Percentiles rank a stretch among this genome's conserved stretches.
Conservation (phyloP, 257 asterid species). For the Haberlea rhodopensis region DNA sequence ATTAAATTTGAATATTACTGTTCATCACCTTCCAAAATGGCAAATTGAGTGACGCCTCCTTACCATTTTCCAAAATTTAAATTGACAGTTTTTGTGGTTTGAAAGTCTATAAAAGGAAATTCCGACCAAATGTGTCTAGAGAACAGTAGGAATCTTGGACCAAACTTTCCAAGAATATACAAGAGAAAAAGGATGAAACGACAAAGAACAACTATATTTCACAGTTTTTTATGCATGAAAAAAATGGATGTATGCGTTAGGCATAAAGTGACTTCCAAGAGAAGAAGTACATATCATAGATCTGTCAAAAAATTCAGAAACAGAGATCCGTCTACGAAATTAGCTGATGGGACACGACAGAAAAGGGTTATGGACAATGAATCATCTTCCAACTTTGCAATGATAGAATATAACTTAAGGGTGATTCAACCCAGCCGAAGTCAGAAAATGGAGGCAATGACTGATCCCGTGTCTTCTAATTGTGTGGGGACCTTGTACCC, state of each 20-base stretch:
- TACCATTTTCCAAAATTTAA: too few species aligned
- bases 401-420: neutral
- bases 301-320: neutral
- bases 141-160: conserved; percentile 36
- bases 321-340: neutral
- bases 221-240: neutral
- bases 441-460: conserved; percentile 15
- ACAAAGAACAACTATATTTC: neutral
- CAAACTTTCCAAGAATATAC: conserved; percentile 23
- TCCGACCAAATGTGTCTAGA: conserved; percentile 25
- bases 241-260: neutral
- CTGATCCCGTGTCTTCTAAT: conserved; percentile 23
- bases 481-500: conserved; percentile 1
- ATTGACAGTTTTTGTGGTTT: neutral
- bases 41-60: too few species aligned
- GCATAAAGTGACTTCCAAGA: neutral
- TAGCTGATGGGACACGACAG: neutral
- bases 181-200: conserved; percentile 32
- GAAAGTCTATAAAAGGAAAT: conserved; percentile 26
- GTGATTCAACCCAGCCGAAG: conserved; percentile 5
- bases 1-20: too few species aligned
- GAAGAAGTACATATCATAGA: too few species aligned
- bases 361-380: neutral
- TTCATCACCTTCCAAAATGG: too few species aligned
- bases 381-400: neutral